phyloP scores from a whole-genome alignment of 192 early-diverging fungal species.

The Coemansia sp. region DNA sequence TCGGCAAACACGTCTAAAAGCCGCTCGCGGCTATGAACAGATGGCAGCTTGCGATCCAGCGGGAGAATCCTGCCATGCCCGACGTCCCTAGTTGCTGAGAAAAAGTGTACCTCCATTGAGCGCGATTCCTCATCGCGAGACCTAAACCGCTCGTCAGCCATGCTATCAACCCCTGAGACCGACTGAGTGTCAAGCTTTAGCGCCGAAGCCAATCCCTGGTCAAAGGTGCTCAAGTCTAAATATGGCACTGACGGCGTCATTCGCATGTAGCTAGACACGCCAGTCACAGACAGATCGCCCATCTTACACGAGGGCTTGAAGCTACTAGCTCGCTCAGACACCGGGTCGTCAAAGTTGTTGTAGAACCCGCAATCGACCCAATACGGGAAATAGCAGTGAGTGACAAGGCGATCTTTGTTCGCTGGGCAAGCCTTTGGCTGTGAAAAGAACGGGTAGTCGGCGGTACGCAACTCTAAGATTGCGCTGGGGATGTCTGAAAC shows the following conservation, averaged over 20 bases:
- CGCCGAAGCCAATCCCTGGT: conserved; percentile 15
- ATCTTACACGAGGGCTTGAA: conserved; percentile 43
- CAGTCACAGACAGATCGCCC: conserved; percentile 36
- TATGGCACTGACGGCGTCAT: conserved; percentile 26
- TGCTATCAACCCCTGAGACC: conserved; percentile 10
- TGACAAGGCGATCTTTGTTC: conserved; percentile 35
- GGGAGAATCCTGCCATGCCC: conserved; percentile 19
- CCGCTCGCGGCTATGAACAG: conserved; percentile 17
- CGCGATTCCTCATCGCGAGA: conserved; percentile 16
- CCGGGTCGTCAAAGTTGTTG: conserved; percentile 45
- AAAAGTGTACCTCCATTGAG: conserved; percentile 10
- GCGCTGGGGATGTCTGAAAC: conserved; percentile 23
- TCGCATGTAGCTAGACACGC: conserved; percentile 38
- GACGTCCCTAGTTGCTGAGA: conserved; percentile 16
- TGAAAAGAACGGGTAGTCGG: conserved; percentile 32
- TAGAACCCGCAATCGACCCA: conserved; percentile 96
- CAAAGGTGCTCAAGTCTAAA: conserved; percentile 23
- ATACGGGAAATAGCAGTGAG: conserved; percentile 68
- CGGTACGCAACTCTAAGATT: conserved; percentile 20
- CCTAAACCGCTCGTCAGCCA: neutral
- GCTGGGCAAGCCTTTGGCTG: neutral
- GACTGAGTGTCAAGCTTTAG: conserved; percentile 14
- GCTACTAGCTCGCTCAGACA: conserved; percentile 7
- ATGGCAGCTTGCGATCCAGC: conserved; percentile 8
- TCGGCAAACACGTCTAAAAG: conserved; percentile 37